Evolutionary conservation across 129 eudicot species (phyloP).

Genomic region (Chrysanthemum makinoi): DNA sequence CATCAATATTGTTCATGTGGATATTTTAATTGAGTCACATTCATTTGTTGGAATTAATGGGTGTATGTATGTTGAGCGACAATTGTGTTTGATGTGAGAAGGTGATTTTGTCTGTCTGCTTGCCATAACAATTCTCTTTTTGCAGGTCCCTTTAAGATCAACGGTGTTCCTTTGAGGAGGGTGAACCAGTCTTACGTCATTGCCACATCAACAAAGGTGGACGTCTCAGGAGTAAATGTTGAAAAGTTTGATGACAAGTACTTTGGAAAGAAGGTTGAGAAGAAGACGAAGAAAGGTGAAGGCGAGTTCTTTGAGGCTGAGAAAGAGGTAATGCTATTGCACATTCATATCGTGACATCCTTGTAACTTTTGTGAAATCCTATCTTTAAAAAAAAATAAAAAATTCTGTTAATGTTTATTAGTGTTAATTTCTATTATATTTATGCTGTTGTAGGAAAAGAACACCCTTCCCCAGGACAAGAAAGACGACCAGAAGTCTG

Average conservation of each 20-base stretch:
- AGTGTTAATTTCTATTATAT: not conserved
- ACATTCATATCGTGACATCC: not conserved
- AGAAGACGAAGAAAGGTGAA: slow-evolving; percentile 71
- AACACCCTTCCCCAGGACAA: slow-evolving; percentile 58
- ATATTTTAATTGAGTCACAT: too few species aligned
- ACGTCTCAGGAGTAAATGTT: slow-evolving; percentile 47
- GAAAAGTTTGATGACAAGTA: slow-evolving; percentile 69
- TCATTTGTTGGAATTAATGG: too few species aligned
- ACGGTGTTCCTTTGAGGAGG: slow-evolving; percentile 82
- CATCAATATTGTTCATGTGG: too few species aligned
- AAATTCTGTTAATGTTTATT: not conserved
- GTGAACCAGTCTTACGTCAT: slow-evolving; percentile 78
- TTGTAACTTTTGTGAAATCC: too few species aligned
- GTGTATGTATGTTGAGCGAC: too few species aligned
- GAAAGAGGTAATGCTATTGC: slow-evolving; percentile 39
- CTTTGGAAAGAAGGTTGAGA: slow-evolving; percentile 58
- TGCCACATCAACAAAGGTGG: slow-evolving; percentile 70
- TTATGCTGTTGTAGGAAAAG: slow-evolving; percentile 44
- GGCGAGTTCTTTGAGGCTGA: slow-evolving; percentile 69
- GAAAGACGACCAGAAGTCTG: slow-evolving; percentile 69
- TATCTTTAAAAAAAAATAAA: not conserved
- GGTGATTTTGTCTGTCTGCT: too few species aligned
- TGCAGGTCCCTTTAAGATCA: slow-evolving; percentile 70
- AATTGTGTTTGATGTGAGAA: too few species aligned
- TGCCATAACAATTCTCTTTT: not conserved